These are phyloP conservation scores for Strobilomyces echinocephalus DNA, from an alignment of 768 basidiomycete genomes.

Conservation along the genomic window DNA sequence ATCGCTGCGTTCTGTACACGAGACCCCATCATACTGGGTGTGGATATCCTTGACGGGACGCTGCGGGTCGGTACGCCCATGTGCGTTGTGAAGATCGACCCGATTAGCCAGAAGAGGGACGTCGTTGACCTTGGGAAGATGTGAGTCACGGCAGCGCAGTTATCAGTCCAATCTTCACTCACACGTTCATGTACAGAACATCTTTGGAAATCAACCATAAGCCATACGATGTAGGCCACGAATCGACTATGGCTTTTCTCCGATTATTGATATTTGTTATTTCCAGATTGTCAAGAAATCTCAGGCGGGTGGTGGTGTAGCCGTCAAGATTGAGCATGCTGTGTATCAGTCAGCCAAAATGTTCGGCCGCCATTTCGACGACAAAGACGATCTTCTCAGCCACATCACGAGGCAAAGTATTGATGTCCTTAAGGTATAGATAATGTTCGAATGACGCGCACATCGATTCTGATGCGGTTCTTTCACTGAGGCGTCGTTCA, in stretches of 20 bases:
- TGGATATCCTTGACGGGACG: slow-evolving; percentile 91
- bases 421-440: slow-evolving; percentile 82
- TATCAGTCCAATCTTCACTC: slow-evolving; percentile 3
- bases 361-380: slow-evolving; percentile 94
- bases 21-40: slow-evolving; percentile 95
- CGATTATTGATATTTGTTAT: not conserved
- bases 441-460: not conserved
- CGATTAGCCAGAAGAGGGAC: slow-evolving; percentile 83
- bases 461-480: slow-evolving; percentile 7
- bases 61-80: slow-evolving; percentile 90
- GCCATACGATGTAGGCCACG: slow-evolving; percentile 57
- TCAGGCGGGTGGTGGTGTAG: slow-evolving; percentile 94
- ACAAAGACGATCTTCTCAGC: slow-evolving; percentile 90
- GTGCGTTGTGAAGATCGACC: slow-evolving; percentile 91
- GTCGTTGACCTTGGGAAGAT: slow-evolving; percentile 92
- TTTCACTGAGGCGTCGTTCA: slow-evolving; percentile 75
- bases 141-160: slow-evolving; percentile 42
- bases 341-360: slow-evolving; percentile 93
- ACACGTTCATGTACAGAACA: slow-evolving; percentile 48
- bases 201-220: slow-evolving; percentile 98
- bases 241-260: not conserved
- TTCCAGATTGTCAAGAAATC: slow-evolving; percentile 82
- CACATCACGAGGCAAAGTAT: slow-evolving; percentile 90
- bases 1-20: slow-evolving; percentile 95
- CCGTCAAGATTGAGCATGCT: slow-evolving; percentile 97